Evolutionary conservation across 2,329 filamentous ascomycete genomes (phyloP), one percentile per base, ranked within the genome.

Genomic region (Talaromyces pinophilus): DNA sequence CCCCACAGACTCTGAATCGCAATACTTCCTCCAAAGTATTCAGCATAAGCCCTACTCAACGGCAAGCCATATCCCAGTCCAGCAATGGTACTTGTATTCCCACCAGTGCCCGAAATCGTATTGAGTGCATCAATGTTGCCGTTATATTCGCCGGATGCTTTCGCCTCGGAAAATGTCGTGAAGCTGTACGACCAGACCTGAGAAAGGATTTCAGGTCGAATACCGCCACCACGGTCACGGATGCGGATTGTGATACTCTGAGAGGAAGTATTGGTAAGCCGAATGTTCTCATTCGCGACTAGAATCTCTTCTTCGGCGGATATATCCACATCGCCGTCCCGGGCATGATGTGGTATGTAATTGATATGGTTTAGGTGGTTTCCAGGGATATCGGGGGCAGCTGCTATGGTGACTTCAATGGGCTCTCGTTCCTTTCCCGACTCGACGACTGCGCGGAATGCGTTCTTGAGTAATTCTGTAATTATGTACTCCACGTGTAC

Each of bases 141-240:
- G 66, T 86, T 82, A 68, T 86, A 79, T 2, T 79, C 77, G 5
- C 78, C 72, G 3, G 80, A 73, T 71, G 83, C 75, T 70, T 86
- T 79, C 63, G 89, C 85, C 25, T 92, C 92, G 65, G 87, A 90
- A 78, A 98, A 98, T 0, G 95, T 99, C 22, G 94, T 97, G 77
- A 97, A 99, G 69, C 92, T 95, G 77, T 98, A 99, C 6, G 93
- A 93, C 93, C 95, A 99, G 67, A 99, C 93, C 71, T 94, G 90
- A 4, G 90, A 88, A 40, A 95, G 81, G 33, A 95, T 89, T 17
- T 93, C 91, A 0, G 93, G 92, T 0, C 88, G 86, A 65, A 99
- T 98, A 42, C 95, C 95, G 50, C 94, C 94, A 60, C 95, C 95
- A n/a, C 93, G 89, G 76, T 99, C 95, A 8, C 95, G 89, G 71